Evolutionary conservation across 2,329 filamentous ascomycete genomes (phyloP), one percentile per base, ranked within the genome.

Genomic region (Lecanicillium sp.): DNA sequence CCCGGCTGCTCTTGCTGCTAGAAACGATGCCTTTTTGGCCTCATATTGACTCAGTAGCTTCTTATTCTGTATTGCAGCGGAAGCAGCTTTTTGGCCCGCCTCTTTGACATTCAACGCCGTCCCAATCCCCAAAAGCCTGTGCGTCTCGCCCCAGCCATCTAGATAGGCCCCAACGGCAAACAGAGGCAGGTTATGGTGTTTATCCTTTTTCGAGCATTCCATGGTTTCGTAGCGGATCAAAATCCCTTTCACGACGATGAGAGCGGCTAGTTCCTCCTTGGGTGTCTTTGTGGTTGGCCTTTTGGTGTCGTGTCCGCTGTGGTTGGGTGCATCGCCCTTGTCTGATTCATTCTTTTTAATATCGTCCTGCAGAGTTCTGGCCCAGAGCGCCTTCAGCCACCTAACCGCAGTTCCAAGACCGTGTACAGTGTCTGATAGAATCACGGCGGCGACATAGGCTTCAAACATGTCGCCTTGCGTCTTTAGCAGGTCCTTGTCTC

Each of bases 381-480:
- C 72, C 87, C 88, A 96, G 1, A 96, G 65, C 7, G 71, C 63
- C 36, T 77, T 81, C 33, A 96, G 63, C 87, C 88, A 97, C 12
- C 69, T 57, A 37, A 81, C 71, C 2, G 74, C 80, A 2, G 68
- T 69, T 7, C 59, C 46, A 33, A 83, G 72, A 1, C 89, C 88
- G 33, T 76, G 56, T 3, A 64, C 59, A 0, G 77, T 69, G 49
- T 87, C 75, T 1, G 81, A 79, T 3, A 87, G 64, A 25, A 94
- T 73, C 5, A 89, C 62, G 3, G 84, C 89, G 8, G 84, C 89
- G 13, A 94, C 77, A 50, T 94, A 96, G 0, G 90, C 84, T 58
- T 97, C 90, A 51, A 96, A 94, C 14, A 96, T 72, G 55, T 97
- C 90, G 8, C 82, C 89, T 40, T 84, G 70, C 9, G 87, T 78